Evolutionary conservation across 164 flowering plant genomes (phyloP).

Genomic region (Piper longum): DNA sequence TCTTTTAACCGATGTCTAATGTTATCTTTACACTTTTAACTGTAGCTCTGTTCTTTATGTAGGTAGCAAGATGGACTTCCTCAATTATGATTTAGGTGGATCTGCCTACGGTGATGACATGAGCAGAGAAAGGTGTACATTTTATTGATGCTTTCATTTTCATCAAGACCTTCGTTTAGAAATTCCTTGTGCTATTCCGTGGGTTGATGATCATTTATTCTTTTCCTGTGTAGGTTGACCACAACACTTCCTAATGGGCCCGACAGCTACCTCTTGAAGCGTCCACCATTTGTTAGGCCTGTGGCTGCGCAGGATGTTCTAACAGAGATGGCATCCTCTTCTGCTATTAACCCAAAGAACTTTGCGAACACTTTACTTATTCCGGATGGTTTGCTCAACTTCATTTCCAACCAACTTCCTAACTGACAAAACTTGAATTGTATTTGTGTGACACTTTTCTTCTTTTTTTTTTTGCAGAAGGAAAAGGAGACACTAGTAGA

Average conservation of each 20-base stretch:
- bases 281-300: constrained; percentile 41
- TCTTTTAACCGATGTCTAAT: not conserved
- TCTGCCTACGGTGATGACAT: constrained; percentile 22
- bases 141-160: not conserved
- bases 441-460: not conserved
- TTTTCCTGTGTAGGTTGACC: constrained; percentile 21
- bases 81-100: constrained; percentile 22
- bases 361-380: constrained; percentile 6
- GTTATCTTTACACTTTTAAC: not conserved
- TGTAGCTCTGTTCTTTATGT: constrained; percentile 4
- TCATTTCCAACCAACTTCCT: not conserved
- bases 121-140: constrained; percentile 34
- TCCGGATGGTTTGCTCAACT: constrained; percentile 31
- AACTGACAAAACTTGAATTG: not conserved
- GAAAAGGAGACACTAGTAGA: constrained; percentile 4
- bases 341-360: constrained; percentile 22
- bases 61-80: constrained; percentile 27
- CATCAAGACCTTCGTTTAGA: not conserved
- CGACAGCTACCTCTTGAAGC: constrained; percentile 37
- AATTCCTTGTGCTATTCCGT: not conserved
- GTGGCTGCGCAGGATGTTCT: constrained; percentile 48
- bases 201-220: not conserved
- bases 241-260: constrained; percentile 24
- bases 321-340: constrained; percentile 27
- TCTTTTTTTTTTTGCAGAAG: constrained; percentile 1